phyloP scores from a whole-genome alignment of 2,329 filamentous ascomycete species.

The Neurospora sp. region DNA sequence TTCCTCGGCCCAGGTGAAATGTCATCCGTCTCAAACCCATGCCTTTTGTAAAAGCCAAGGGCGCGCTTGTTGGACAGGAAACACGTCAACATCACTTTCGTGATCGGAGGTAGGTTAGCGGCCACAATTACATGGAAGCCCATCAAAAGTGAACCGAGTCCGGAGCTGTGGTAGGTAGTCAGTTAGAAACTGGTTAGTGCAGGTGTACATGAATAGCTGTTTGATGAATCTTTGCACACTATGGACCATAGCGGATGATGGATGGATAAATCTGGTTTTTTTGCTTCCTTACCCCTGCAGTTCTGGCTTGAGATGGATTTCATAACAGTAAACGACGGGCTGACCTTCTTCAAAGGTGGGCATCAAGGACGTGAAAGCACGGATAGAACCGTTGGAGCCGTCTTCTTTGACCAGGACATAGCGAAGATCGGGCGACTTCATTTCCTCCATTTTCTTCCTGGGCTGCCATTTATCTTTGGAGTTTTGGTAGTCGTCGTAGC shows the following conservation, averaged over 20 bases:
- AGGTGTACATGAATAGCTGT: no score
- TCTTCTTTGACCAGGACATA: constrained; percentile 52
- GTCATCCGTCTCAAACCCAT: constrained; percentile 48
- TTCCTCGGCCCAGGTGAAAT: constrained; percentile 44
- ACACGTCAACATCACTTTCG: constrained; percentile 67
- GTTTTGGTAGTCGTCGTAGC: constrained; percentile 50
- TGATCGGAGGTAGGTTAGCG: constrained; percentile 39
- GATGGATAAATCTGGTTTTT: not conserved
- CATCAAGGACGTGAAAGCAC: constrained; percentile 59
- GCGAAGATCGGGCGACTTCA: constrained; percentile 56
- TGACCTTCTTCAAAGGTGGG: constrained; percentile 57
- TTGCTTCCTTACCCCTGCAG: constrained; percentile 40
- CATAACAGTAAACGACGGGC: constrained; percentile 67
- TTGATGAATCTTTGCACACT: no score
- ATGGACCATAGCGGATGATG: no score
- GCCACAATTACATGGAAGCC: constrained; percentile 43
- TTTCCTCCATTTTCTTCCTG: constrained; percentile 52
- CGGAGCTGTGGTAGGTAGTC: constrained; percentile 35
- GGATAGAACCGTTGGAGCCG: constrained; percentile 21
- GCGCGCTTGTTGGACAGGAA: constrained; percentile 53
- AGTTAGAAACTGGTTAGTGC: not conserved
- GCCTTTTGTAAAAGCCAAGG: constrained; percentile 48
- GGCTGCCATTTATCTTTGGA: constrained; percentile 57
- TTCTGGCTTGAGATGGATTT: constrained; percentile 56
- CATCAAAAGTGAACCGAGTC: constrained; percentile 54